Percentiles rank a stretch among this genome's conserved stretches.
These are phyloP conservation scores for Acanthochlamys bracteata DNA, from an alignment of 106 monocot species.

Conservation along the genomic window DNA sequence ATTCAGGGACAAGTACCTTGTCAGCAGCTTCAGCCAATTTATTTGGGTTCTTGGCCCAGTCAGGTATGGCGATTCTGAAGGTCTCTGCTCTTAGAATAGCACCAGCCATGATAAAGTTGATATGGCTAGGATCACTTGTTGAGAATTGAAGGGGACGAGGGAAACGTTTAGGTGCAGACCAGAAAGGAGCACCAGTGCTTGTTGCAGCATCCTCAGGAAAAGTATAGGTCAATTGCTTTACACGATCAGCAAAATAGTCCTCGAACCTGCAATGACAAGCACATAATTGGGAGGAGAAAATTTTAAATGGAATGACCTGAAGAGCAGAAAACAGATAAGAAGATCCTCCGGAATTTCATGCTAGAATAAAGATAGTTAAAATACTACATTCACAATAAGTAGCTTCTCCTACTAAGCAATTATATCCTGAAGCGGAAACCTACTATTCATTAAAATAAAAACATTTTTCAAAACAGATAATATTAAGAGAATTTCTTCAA, in stretches of 20 bases:
- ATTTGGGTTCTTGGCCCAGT: conserved; percentile 47
- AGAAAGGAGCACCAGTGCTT: conserved; percentile 64
- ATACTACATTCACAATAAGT: too few relatives aligned
- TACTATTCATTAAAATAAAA: too few relatives aligned
- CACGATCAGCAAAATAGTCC: conserved; percentile 76
- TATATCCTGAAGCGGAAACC: too few relatives aligned
- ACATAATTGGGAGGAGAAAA: neutral
- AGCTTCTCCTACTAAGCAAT: too few relatives aligned
- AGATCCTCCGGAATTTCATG: too few relatives aligned
- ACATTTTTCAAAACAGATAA: too few relatives aligned
- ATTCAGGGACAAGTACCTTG: conserved; percentile 60
- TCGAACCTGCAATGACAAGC: conserved; percentile 57
- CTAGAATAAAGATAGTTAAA: too few relatives aligned
- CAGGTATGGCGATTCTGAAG: conserved; percentile 64
- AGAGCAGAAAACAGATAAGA: too few relatives aligned
- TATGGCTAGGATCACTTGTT: conserved; percentile 44
- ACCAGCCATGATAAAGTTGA: conserved; percentile 69
- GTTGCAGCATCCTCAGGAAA: conserved; percentile 78
- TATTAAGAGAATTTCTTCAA: too few relatives aligned
- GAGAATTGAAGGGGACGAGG: conserved; percentile 70
- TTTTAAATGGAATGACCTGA: neutral
- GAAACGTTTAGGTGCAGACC: conserved; percentile 92
- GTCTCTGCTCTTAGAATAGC: conserved; percentile 74
- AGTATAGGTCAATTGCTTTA: conserved; percentile 83
- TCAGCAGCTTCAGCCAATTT: conserved; percentile 54